Evolutionary conservation across 257 asterid species (phyloP).

Genomic region (Rubia yunnanensis): DNA sequence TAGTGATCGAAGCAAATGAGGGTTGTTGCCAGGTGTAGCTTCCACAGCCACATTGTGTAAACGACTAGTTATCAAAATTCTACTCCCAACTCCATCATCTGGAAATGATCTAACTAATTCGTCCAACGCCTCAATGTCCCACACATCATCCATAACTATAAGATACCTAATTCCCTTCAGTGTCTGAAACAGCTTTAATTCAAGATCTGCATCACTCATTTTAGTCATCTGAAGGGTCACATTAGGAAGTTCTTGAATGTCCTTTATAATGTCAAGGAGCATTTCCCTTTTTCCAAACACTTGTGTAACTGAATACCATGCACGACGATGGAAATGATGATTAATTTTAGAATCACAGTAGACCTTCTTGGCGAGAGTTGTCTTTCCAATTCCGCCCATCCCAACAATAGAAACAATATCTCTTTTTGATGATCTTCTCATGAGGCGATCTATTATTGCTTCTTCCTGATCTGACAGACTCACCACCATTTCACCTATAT

Average conservation of each 20-base stretch:
- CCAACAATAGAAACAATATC: slow-evolving; percentile 4
- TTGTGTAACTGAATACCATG: not conserved
- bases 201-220: slow-evolving; percentile 5
- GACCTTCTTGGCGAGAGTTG: slow-evolving; percentile 7
- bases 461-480: slow-evolving; percentile 1
- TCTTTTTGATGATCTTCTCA: slow-evolving; percentile 3
- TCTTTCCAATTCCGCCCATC: slow-evolving; percentile 3
- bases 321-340: slow-evolving; percentile 5
- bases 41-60: not conserved
- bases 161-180: not conserved
- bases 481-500: not conserved
- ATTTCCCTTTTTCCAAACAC: slow-evolving; percentile 6
- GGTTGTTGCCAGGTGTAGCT: not conserved
- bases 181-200: not conserved
- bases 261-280: slow-evolving; percentile 2
- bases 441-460: not conserved
- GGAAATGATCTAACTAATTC: not conserved
- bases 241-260: not conserved
- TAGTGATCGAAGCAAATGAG: slow-evolving; percentile 1
- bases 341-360: not conserved
- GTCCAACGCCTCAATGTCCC: slow-evolving; percentile 1
- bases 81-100: slow-evolving; percentile 5
- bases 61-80: slow-evolving; percentile 3
- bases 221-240: not conserved
- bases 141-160: slow-evolving; percentile 8